These are phyloP conservation scores for Solanum pinnatisectum DNA, from an alignment of 257 asterid species.

Conservation along the genomic window DNA sequence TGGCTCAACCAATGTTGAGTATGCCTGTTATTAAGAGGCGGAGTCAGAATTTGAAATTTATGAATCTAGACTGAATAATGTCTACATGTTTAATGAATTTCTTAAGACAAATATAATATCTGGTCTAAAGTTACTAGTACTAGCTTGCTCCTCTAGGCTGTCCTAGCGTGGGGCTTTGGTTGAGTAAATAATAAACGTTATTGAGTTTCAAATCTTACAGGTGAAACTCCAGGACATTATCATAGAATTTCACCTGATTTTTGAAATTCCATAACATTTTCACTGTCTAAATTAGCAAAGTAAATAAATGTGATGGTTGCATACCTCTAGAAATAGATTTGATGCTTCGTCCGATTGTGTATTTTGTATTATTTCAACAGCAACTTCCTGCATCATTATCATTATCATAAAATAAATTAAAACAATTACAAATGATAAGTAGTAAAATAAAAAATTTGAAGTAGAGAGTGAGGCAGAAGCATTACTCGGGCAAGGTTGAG, in stretches of 20 bases:
- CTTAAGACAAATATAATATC: not conserved
- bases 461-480: not conserved
- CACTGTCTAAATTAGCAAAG: not conserved
- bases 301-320: not conserved
- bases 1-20: not conserved
- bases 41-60: not conserved
- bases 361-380: slow-evolving; percentile 48
- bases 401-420: not conserved
- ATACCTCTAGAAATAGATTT: slow-evolving; percentile 29
- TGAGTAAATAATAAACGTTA: not conserved
- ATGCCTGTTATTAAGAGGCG: not conserved
- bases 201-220: not conserved
- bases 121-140: not conserved
- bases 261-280: not conserved
- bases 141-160: not conserved
- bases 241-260: not conserved
- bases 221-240: not conserved
- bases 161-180: not conserved
- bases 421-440: not conserved
- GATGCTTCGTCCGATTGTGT: slow-evolving; percentile 37
- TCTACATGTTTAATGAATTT: no score
- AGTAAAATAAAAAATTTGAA: not conserved
- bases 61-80: no score
- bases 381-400: slow-evolving; percentile 45
- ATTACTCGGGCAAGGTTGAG: slow-evolving; percentile 46